Conservation (phyloP, 2,329 filamentous ascomycete species). For the Aspergillus puulaauensis region DNA sequence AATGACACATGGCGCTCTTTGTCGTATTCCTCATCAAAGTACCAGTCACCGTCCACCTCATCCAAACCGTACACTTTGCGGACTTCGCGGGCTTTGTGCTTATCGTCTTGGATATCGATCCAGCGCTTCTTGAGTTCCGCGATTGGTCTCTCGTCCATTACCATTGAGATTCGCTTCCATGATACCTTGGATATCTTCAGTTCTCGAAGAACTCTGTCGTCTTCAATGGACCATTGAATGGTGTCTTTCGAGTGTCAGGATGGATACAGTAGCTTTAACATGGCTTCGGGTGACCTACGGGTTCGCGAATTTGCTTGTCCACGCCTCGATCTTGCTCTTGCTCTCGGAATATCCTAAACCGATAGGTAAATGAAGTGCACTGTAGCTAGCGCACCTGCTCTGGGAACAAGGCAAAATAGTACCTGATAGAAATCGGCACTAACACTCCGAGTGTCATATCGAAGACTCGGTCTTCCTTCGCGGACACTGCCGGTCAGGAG, state of each 20-base stretch:
- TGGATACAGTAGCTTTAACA: too few relatives aligned
- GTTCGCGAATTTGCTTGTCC: background rate
- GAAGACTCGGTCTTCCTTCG: background rate
- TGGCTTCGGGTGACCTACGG: background rate
- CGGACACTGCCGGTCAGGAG: constrained; percentile 5
- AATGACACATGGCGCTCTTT: constrained; percentile 19
- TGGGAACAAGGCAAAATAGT: background rate
- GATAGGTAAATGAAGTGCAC: background rate
- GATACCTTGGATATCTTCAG: constrained; percentile 20
- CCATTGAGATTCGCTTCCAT: constrained; percentile 24
- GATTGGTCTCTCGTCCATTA: constrained; percentile 22
- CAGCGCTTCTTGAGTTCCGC: constrained; percentile 26
- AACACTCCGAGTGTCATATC: background rate
- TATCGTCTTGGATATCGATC: constrained; percentile 8
- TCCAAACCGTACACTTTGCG: background rate
- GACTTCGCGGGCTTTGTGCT: background rate
- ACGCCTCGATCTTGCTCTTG: background rate
- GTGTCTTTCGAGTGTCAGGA: background rate
- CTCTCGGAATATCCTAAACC: background rate
- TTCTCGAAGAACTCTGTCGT: constrained; percentile 20
- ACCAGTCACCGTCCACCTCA: background rate
- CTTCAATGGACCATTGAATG: constrained; percentile 20
- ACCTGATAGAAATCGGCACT: background rate
- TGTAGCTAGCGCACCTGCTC: background rate
- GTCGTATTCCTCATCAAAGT: background rate